Evolutionary conservation across 345 rosid genomes (phyloP).

Genomic region (Stellera chamaejasme): DNA sequence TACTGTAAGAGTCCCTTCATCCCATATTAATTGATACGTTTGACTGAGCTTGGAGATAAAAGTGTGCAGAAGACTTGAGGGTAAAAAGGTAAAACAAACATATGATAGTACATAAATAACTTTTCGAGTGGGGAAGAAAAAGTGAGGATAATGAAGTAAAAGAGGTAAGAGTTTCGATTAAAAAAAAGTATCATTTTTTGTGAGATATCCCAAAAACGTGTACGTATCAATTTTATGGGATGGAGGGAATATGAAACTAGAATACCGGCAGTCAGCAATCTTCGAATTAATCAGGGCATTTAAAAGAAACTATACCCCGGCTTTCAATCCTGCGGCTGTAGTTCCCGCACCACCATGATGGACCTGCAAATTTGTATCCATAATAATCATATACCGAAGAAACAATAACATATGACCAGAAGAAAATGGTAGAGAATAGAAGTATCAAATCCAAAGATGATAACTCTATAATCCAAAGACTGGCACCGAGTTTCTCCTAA

Average conservation of each 20-base stretch:
- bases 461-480: not conserved
- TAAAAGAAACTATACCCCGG: constrained; percentile 57
- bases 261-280: constrained; percentile 1
- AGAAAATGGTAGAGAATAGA: not conserved
- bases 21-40: not conserved
- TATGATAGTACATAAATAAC: not conserved
- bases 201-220: no score
- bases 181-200: no score
- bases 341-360: constrained; percentile 99
- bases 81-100: not conserved
- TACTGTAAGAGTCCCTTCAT: no score
- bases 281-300: not conserved
- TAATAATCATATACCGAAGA: not conserved
- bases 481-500: not conserved
- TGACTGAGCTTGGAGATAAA: not conserved
- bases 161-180: no score
- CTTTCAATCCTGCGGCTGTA: constrained; percentile 88
- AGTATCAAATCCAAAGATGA: no score
- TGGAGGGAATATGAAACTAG: not conserved
- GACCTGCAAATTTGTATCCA: constrained; percentile 41
- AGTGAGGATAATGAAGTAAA: no score
- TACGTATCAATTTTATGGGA: no score
- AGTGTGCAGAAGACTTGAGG: not conserved
- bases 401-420: constrained; percentile 6
- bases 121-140: no score